Conservation (phyloP, 1,139 yeast genomes). For the Suhomyces choctaworum region DNA sequence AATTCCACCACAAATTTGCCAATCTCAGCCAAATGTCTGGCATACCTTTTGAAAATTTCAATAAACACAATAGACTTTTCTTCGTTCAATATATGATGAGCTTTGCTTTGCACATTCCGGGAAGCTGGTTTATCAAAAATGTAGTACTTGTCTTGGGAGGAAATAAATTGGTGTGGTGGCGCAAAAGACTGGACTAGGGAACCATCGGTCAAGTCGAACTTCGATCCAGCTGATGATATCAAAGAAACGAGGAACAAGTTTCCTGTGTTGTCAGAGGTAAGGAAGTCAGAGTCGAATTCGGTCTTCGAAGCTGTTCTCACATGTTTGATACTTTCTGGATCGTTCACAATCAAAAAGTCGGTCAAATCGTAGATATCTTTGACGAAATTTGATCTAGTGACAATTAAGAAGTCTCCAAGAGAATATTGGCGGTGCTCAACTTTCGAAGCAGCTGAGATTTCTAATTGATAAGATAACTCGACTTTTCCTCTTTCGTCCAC, state of each 20-base stretch:
- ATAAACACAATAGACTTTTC: conserved; percentile 15
- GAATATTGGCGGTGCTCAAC: conserved; percentile 16
- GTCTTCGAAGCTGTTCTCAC: conserved; percentile 9
- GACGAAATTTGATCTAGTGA: conserved; percentile 13
- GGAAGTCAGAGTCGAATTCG: conserved; percentile 5
- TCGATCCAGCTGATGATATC: conserved; percentile 10
- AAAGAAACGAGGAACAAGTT: conserved; percentile 11
- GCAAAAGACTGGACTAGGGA: conserved; percentile 9
- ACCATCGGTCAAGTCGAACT: conserved; percentile 16
- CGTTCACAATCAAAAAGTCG: conserved; percentile 27
- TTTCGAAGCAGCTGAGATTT: conserved; percentile 1
- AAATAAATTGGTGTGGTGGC: conserved; percentile 9
- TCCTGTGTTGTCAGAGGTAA: conserved; percentile 13
- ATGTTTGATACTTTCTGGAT: conserved; percentile 19
- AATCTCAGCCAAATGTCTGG: conserved; percentile 38
- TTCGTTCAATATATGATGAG: conserved; percentile 35
- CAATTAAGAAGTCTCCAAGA: conserved; percentile 22
- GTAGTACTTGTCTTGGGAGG: conserved; percentile 13
- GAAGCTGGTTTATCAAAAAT: conserved; percentile 37
- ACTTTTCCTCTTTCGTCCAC: conserved; percentile 7
- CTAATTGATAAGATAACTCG: conserved; percentile 5
- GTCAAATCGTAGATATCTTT: conserved; percentile 31
- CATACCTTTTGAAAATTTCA: conserved; percentile 24
- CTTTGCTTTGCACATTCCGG: conserved; percentile 28
- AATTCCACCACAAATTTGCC: conserved; percentile 28